Conservation (phyloP, 257 asterid species). For the Buddleja alternifolia region DNA sequence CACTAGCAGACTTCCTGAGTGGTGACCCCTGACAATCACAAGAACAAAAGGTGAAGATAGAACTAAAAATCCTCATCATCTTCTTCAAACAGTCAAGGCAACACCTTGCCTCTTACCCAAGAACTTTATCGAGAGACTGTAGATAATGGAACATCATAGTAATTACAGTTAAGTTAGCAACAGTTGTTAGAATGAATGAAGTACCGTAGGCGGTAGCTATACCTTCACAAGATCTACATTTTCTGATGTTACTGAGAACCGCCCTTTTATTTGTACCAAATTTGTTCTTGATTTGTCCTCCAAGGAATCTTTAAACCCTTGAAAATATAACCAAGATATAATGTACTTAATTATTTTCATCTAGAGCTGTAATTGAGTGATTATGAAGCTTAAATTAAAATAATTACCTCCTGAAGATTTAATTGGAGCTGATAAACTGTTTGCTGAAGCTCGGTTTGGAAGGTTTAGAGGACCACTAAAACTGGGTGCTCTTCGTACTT, state of each 20-base stretch:
- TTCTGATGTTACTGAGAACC: conserved; percentile 98
- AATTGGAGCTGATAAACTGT: conserved; percentile 98
- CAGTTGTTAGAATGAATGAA: conserved; percentile 27
- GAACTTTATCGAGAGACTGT: conserved; percentile 74
- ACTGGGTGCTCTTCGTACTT: conserved; percentile 80
- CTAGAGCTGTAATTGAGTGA: conserved; percentile 15
- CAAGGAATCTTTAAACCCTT: conserved; percentile 80
- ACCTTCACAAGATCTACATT: conserved; percentile 98
- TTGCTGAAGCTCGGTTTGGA: conserved; percentile 96
- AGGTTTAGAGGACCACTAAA: conserved; percentile 95
- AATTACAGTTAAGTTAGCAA: conserved; percentile 51
- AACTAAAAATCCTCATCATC: conserved; percentile 31
- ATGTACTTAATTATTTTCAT: conserved; percentile 12
- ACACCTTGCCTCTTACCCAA: conserved; percentile 56
- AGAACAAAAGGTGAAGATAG: conserved; percentile 30
- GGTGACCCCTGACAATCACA: conserved; percentile 76
- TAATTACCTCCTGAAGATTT: conserved; percentile 91
- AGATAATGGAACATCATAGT: conserved; percentile 83
- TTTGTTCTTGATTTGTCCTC: conserved; percentile 88
- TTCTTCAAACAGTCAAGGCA: conserved; percentile 29
- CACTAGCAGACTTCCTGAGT: conserved; percentile 92
- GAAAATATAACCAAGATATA: conserved; percentile 18
- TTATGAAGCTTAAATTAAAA: conserved; percentile 25
- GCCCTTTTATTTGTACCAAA: conserved; percentile 97
- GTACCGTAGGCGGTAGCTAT: conserved; percentile 26